Conservation (phyloP, 2,329 filamentous ascomycete species). For the Cercospora sojina region DNA sequence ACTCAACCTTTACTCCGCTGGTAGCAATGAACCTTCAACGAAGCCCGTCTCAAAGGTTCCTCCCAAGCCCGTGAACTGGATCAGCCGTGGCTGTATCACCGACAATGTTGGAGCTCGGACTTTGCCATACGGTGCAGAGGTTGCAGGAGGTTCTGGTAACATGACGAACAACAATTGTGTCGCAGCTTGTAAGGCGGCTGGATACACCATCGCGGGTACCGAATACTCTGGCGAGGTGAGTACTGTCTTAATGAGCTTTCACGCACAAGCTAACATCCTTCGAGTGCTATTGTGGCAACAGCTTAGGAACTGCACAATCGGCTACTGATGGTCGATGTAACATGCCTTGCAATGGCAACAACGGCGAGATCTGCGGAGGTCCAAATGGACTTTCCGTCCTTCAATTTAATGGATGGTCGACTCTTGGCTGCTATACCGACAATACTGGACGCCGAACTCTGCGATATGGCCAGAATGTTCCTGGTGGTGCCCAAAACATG, state of each 20-base stretch:
- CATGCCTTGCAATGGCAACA: constrained; percentile 34
- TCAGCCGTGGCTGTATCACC: constrained; percentile 29
- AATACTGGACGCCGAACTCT: constrained; percentile 23
- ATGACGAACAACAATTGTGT: constrained; percentile 29
- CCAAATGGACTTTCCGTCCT: constrained; percentile 28
- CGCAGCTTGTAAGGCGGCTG: constrained; percentile 18
- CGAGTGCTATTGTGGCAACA: constrained; percentile 28
- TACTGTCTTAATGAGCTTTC: background rate
- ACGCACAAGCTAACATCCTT: background rate
- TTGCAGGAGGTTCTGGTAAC: constrained; percentile 19
- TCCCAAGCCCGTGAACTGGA: constrained; percentile 29
- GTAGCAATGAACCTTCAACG: constrained; percentile 24
- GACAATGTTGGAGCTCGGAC: constrained; percentile 26
- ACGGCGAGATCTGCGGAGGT: constrained; percentile 32
- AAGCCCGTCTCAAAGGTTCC: constrained; percentile 24
- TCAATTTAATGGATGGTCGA: constrained; percentile 31
- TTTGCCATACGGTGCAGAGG: constrained; percentile 21
- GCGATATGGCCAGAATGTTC: constrained; percentile 24
- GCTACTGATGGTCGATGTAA: constrained; percentile 29
- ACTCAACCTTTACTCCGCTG: constrained; percentile 30
- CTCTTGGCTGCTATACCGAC: constrained; percentile 31
- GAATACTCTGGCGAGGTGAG: constrained; percentile 25
- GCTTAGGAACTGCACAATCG: constrained; percentile 25
- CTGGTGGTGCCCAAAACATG: constrained; percentile 25
- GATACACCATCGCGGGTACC: constrained; percentile 28